Base-by-base conservation (phyloP, 257 asterid genomes). In the Galeopsis tetrahit region DNA sequence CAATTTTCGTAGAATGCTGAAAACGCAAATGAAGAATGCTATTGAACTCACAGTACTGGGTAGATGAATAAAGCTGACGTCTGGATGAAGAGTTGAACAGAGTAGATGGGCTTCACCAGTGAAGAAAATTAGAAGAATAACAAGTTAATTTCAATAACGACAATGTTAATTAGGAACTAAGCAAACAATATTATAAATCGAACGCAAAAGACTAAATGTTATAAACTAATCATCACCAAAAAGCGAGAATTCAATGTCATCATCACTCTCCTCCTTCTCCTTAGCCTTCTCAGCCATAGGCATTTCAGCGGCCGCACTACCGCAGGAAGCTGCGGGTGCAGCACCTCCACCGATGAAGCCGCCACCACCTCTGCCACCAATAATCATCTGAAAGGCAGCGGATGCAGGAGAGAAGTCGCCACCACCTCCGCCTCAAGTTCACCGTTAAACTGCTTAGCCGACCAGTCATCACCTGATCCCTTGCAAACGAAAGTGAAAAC, bases 341-440 rank as follows among this genome's bases (percentile, higher is more conserved):
- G 86, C 88, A 10, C 77, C 90, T 10, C 90, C 86, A 13, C 89
- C 85, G 11, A 74, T 5, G 15, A 81, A 78, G 11, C 80, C 90
- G 4, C 83, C 91, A 0, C 91, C 90, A 2, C 81, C 84, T 4
- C 82, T 90, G 0, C 92, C 84, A 3, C 97, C 97, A 73, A 89
- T 51, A 77, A 91, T 85, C 81, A 91, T 96, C 95, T 91, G 97
- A 76, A 92, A 92, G n/a, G 89, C 93, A 32, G 87, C 97, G 11
- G 97, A 89, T 5, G 86, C 68, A 42, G 92, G 90, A 34, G 89
- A 79, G 64, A 89, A 85, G 35, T 31, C 95, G 46, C 81, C 97
- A 52, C 95, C 95, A 92, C 79, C 11, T 85, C 62, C 59, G 88
- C 83, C 75, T 81, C 90, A 1, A 85, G 85, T 0, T 83, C 90